Percentiles rank a stretch among this genome's conserved stretches.
Evolutionary conservation across 2,329 filamentous ascomycete species (phyloP).

Genomic region (Achaetomium macrosporum): DNA sequence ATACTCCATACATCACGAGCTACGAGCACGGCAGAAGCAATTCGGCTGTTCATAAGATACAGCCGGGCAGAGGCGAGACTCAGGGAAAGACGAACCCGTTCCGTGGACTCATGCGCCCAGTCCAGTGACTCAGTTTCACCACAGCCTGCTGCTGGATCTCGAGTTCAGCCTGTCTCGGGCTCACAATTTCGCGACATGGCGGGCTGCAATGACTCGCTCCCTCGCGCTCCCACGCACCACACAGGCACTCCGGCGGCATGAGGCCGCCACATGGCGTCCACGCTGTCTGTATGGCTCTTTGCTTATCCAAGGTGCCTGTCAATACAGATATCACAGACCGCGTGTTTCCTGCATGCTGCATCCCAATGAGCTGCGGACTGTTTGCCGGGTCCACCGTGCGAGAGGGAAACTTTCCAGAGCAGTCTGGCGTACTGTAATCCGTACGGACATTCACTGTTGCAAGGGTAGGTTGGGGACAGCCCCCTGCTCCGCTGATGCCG

Average conservation of each 20-base stretch:
- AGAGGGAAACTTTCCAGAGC: background rate
- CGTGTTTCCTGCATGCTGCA: background rate
- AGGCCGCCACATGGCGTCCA: too few species aligned
- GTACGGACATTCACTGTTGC: background rate
- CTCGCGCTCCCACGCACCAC: background rate
- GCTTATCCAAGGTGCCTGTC: background rate
- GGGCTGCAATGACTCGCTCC: slow-evolving; percentile 2
- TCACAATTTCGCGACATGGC: background rate
- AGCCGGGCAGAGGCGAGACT: slow-evolving; percentile 8
- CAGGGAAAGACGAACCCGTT: slow-evolving; percentile 13
- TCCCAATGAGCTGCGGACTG: background rate
- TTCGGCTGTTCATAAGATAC: slow-evolving; percentile 23
- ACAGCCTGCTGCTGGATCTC: slow-evolving; percentile 7
- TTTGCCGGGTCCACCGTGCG: background rate
- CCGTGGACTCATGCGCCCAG: slow-evolving; percentile 16
- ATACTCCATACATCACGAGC: background rate
- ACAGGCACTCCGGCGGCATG: too few species aligned
- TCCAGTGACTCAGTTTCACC: slow-evolving; percentile 29
- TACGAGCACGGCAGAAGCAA: background rate
- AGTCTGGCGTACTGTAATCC: slow-evolving; percentile 2
- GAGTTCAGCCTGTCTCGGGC: slow-evolving; percentile 22
- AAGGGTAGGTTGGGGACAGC: background rate
- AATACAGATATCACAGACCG: background rate
- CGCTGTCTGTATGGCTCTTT: background rate
- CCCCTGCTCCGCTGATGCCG: background rate